phyloP scores from a whole-genome alignment of 1,139 yeast species.

The Suhomyces choctaworum region DNA sequence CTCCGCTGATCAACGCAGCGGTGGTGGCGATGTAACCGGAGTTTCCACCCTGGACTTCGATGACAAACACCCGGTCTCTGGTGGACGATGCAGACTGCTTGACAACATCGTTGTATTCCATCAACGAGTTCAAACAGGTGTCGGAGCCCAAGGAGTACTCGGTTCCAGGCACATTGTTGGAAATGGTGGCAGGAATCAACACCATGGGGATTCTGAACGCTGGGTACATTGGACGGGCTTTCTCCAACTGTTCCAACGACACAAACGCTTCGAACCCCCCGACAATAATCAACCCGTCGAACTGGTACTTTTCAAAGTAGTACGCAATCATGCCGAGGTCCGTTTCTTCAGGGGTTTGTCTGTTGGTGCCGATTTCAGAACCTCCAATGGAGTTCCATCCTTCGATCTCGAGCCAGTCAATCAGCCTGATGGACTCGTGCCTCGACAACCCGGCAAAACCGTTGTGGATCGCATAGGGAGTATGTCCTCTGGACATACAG shows the following conservation, averaged over 20 bases:
- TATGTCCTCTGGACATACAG: constrained; percentile 89
- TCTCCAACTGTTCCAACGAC: constrained; percentile 76
- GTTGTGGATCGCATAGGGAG: constrained; percentile 81
- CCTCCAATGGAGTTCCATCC: constrained; percentile 94
- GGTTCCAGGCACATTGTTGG: constrained; percentile 98
- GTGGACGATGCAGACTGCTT: constrained; percentile 95
- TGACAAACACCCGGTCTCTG: constrained; percentile 91
- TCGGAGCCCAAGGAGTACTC: constrained; percentile 93
- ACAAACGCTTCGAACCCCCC: constrained; percentile 96
- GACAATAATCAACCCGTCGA: constrained; percentile 83
- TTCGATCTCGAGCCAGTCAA: constrained; percentile 84
- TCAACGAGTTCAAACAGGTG: constrained; percentile 88
- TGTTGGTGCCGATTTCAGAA: constrained; percentile 91
- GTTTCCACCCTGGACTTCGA: constrained; percentile 97
- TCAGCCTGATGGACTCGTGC: constrained; percentile 71
- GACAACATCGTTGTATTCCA: constrained; percentile 90
- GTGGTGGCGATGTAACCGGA: constrained; percentile 90
- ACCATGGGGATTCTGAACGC: constrained; percentile 93
- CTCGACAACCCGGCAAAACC: constrained; percentile 90
- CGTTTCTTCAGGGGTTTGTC: constrained; percentile 71
- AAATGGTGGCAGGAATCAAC: constrained; percentile 90
- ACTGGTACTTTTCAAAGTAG: constrained; percentile 79
- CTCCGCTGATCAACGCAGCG: constrained; percentile 89
- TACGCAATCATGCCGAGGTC: constrained; percentile 89
- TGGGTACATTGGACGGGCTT: constrained; percentile 73